Evolutionary conservation across 176 grass and related monocot genomes (phyloP).

Genomic region (Oryza nivara): DNA sequence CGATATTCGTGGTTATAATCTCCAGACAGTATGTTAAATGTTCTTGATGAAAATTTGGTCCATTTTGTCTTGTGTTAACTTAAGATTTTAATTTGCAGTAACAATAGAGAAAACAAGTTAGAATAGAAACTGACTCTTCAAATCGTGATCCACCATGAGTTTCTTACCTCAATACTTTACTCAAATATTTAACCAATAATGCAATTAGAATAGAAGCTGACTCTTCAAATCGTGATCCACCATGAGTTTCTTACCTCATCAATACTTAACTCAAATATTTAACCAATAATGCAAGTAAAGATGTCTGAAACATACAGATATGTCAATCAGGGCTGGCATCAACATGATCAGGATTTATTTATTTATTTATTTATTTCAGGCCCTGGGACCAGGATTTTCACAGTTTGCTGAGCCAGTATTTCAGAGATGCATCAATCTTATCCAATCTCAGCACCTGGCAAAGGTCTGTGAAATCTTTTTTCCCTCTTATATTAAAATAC

Average conservation of each 20-base stretch:
- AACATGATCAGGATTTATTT: neutral
- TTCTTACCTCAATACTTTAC: neutral
- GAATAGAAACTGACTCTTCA: neutral
- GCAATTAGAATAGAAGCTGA: constrained; percentile 16
- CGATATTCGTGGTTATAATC: neutral
- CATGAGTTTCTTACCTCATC: constrained; percentile 8
- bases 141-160: constrained; percentile 7
- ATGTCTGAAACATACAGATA: neutral
- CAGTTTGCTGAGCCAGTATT: constrained; percentile 98
- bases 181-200: neutral
- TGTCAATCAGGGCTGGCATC: neutral
- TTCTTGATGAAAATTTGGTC: constrained; percentile 14
- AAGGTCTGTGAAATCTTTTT: constrained; percentile 67
- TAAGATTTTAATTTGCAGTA: neutral
- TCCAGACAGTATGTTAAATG: neutral
- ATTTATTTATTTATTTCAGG: constrained; percentile 51
- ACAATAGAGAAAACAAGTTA: constrained; percentile 25
- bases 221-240: neutral
- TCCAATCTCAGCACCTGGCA: constrained; percentile 83
- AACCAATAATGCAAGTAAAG: neutral
- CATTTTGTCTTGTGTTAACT: neutral
- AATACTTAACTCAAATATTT: neutral
- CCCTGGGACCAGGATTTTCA: constrained; percentile 88
- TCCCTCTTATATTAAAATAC: neutral
- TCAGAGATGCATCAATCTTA: constrained; percentile 83